A percentile compares a stretch with the other conserved stretches of the same genome.
These are phyloP conservation scores for Beauveria australis DNA, from an alignment of 2,329 filamentous ascomycete genomes.

Conservation along the genomic window DNA sequence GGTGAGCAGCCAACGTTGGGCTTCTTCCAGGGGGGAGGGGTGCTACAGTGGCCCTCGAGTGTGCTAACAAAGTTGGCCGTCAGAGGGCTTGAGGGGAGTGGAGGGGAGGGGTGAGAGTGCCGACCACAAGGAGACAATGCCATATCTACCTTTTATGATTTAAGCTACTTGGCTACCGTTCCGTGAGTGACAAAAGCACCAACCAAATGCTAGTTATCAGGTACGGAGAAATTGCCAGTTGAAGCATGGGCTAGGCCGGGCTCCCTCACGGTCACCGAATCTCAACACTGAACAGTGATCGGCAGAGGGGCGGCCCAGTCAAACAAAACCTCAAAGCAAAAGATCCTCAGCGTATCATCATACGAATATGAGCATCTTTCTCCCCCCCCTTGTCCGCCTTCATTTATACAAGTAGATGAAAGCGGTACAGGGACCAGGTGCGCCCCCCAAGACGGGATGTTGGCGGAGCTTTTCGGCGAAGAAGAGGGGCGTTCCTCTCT, in stretches of 20 bases:
- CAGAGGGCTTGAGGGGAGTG: no score
- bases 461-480: background rate
- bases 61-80: no score
- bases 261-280: background rate
- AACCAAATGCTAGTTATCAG: background rate
- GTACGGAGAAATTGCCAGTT: constrained; percentile 4
- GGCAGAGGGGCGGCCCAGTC: background rate
- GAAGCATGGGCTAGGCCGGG: background rate
- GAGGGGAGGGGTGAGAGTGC: background rate
- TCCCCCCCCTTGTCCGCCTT: background rate
- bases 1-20: background rate
- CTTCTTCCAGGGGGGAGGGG: background rate
- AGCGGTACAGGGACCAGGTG: background rate
- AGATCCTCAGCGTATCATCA: background rate
- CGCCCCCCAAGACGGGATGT: background rate
- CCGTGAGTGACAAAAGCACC: background rate
- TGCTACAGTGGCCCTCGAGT: background rate
- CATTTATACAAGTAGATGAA: background rate
- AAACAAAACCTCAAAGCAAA: background rate
- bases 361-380: background rate
- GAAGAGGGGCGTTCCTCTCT: no score
- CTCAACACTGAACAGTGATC: background rate
- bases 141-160: background rate
- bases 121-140: background rate
- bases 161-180: no score